These are phyloP conservation scores for Pseudogymnoascus sp. DNA, from an alignment of 2,329 filamentous ascomycete genomes.

Conservation along the genomic window DNA sequence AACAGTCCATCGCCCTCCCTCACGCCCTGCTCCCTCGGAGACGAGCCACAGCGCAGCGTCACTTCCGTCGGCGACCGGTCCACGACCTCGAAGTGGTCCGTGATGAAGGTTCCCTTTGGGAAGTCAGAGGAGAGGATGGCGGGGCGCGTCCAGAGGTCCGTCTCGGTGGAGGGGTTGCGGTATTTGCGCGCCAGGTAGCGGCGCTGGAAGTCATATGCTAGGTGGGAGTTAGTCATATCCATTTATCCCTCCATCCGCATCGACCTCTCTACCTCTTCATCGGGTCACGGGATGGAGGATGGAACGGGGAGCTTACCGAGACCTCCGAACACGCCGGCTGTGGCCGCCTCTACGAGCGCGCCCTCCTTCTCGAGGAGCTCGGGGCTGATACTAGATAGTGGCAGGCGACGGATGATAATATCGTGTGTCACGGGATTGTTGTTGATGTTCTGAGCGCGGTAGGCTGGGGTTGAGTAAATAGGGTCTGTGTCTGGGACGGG, in stretches of 20 bases:
- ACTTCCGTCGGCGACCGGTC: constrained; percentile 53
- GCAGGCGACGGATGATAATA: constrained; percentile 52
- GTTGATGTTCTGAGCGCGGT: constrained; percentile 51
- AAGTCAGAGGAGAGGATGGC: constrained; percentile 50
- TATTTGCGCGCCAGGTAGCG: constrained; percentile 51
- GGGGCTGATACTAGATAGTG: constrained; percentile 54
- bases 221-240: not conserved
- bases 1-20: constrained; percentile 58
- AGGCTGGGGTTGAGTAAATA: constrained; percentile 49
- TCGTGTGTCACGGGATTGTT: constrained; percentile 56
- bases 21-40: constrained; percentile 46
- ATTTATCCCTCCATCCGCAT: not conserved
- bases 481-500: constrained; percentile 51
- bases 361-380: constrained; percentile 54
- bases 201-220: constrained; percentile 52
- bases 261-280: not conserved
- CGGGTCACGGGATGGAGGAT: constrained; percentile 13
- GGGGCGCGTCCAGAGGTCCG: constrained; percentile 51
- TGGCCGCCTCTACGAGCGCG: constrained; percentile 55
- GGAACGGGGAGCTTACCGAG: constrained; percentile 39
- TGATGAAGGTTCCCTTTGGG: constrained; percentile 53
- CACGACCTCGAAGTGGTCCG: constrained; percentile 64
- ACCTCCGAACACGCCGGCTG: constrained; percentile 58
- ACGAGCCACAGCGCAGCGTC: constrained; percentile 57
- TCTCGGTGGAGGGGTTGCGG: constrained; percentile 42